A percentile compares a stretch with the other conserved stretches of the same genome.
Evolutionary conservation across 2,329 filamentous ascomycete species (phyloP).

Genomic region (Elsinoe batatas): DNA sequence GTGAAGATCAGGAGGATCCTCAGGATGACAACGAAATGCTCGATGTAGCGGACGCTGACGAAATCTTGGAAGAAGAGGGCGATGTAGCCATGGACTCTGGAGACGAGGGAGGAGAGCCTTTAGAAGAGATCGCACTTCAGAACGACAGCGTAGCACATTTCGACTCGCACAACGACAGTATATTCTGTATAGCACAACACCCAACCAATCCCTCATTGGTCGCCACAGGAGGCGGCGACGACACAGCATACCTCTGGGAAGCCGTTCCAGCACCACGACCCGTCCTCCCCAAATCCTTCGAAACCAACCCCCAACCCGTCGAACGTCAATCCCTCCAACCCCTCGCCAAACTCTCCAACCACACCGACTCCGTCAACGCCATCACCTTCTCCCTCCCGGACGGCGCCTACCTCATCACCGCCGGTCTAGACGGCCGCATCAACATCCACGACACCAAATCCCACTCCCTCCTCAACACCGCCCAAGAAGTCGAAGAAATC

Average conservation of each 20-base stretch:
- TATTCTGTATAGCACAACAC: slow-evolving; percentile 93
- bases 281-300: slow-evolving; percentile 66
- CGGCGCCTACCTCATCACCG: slow-evolving; percentile 78
- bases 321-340: slow-evolving; percentile 51
- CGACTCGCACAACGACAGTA: slow-evolving; percentile 77
- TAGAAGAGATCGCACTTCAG: slow-evolving; percentile 64
- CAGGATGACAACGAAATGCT: slow-evolving; percentile 25
- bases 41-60: slow-evolving; percentile 59
- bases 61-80: slow-evolving; percentile 68
- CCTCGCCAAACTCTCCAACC: slow-evolving; percentile 71
- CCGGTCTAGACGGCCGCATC: slow-evolving; percentile 75
- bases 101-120: slow-evolving; percentile 48
- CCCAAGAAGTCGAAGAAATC: slow-evolving; percentile 86
- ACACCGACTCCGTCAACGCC: slow-evolving; percentile 83
- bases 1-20: slow-evolving; percentile 10
- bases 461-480: slow-evolving; percentile 57
- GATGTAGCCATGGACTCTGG: slow-evolving; percentile 73
- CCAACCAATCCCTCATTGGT: slow-evolving; percentile 67
- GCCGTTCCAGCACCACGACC: slow-evolving; percentile 51
- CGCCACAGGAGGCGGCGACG: slow-evolving; percentile 78
- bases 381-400: slow-evolving; percentile 72
- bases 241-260: slow-evolving; percentile 80
- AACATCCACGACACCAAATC: slow-evolving; percentile 39
- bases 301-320: slow-evolving; percentile 52
- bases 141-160: slow-evolving; percentile 95